Evolutionary conservation across 306 rosid genomes (phyloP).

Genomic region (Rosa multiflora): DNA sequence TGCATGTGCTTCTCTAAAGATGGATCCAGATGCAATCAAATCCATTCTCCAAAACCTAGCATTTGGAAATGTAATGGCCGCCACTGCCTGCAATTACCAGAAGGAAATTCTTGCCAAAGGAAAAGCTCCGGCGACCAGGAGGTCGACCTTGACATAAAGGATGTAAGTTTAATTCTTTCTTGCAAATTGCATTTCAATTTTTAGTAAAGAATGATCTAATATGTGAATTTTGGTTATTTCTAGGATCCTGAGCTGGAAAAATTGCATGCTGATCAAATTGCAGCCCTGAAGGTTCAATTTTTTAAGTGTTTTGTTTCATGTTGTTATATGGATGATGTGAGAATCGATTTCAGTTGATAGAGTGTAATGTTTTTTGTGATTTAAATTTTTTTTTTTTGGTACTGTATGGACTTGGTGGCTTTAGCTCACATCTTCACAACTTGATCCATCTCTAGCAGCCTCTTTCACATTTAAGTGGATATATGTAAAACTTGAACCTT

Average conservation of each 20-base stretch:
- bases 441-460: too few relatives aligned
- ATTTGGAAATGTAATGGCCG: constrained; percentile 86
- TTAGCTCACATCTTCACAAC: too few relatives aligned
- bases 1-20: constrained; percentile 14
- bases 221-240: constrained; percentile 25
- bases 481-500: too few relatives aligned
- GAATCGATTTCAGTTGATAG: not conserved
- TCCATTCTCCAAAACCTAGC: constrained; percentile 83
- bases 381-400: too few relatives aligned
- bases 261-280: constrained; percentile 87
- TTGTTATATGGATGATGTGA: constrained; percentile 11
- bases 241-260: constrained; percentile 98
- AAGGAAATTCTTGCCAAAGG: constrained; percentile 65
- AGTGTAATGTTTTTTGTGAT: too few relatives aligned
- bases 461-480: too few relatives aligned
- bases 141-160: constrained; percentile 87
- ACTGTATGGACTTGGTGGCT: too few relatives aligned
- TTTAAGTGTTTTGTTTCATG: not conserved
- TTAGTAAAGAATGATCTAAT: not conserved
- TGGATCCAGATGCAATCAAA: constrained; percentile 80
- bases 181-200: constrained; percentile 1
- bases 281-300: constrained; percentile 76
- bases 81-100: constrained; percentile 89
- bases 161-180: constrained; percentile 47
- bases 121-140: constrained; percentile 57